Base-by-base conservation (phyloP, 805 yeast genomes). In the Metschnikowia baotianmanensis region DNA sequence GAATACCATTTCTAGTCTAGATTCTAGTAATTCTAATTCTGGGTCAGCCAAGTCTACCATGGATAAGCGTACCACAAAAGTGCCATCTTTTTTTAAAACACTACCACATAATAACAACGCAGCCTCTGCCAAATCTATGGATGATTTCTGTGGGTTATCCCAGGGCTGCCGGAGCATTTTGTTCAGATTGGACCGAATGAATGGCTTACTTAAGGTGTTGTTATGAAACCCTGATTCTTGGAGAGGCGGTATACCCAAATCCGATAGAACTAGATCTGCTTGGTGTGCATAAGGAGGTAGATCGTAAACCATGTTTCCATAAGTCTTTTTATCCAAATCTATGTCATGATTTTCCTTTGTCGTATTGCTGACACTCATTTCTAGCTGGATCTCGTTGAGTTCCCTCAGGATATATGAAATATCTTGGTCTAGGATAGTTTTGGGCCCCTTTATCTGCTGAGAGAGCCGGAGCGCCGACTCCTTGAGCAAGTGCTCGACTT, bases 41-140 rank as follows among this genome's bases (percentile, higher is more conserved):
- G 59, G 52, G 42, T 69, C 70, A 3, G 46, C 41, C 5, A 42
- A 19, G 30, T 60, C 52, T 1, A 64, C 61, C 8, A 36, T 31
- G 8, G 59, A 40, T 19, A 69, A 40, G 33, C 72, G 48, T 5
- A 65, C 38, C 6, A 69, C 60, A 29, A 68, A 48, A 1, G 51
- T 57, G 1, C 74, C 74, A 2, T 50, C 50, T 11, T 59, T 55
- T 29, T 46, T 52, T 44, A 69, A 51, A 0, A 59, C 38, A 1
- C 53, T 54, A 34, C 68, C 61, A 10, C 59, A 48, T 13, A 69
- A 45, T 3, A 65, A 43, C 24, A 68, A 48, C 2, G 70, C 55
- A 0, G 72, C 72, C 38, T 69, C 74, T 1, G 72, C 71, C 51
- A 67, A 48, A 47, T 69, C 74, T 11, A 68, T 47, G 2, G 63